Evolutionary conservation across 1,139 yeast genomes (phyloP).

Genomic region (Spencermartinsiella ligniputridi): DNA sequence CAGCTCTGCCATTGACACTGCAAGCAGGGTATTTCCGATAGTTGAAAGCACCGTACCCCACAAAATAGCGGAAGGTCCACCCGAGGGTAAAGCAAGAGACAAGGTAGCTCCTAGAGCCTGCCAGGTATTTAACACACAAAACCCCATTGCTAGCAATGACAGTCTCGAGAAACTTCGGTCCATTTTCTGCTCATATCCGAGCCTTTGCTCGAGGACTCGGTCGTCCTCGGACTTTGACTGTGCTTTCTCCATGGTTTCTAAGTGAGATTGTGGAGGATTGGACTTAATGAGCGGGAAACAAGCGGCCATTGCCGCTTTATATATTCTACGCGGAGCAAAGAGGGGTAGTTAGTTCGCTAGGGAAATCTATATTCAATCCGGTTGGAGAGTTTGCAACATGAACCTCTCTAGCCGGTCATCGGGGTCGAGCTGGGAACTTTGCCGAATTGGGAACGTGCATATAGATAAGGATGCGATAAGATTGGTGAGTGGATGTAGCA

Average conservation of each 20-base stretch:
- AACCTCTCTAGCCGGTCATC: too few species aligned
- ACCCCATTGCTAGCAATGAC: constrained; percentile 16
- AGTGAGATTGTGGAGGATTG: background rate
- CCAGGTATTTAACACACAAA: constrained; percentile 17
- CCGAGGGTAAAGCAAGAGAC: constrained; percentile 10
- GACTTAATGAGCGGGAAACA: background rate
- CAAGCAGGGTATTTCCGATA: constrained; percentile 9
- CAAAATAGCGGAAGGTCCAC: constrained; percentile 15
- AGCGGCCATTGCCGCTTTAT: background rate
- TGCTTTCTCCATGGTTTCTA: background rate
- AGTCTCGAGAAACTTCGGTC: constrained; percentile 14
- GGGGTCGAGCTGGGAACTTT: constrained; percentile 1
- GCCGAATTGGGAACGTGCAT: background rate
- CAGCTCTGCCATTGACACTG: constrained; percentile 14
- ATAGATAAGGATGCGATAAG: background rate
- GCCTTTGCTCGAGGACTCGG: constrained; percentile 5
- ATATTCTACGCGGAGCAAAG: background rate
- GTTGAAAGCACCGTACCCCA: constrained; percentile 16
- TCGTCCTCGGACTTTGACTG: constrained; percentile 3
- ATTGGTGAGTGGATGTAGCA: too few species aligned
- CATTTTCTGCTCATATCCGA: constrained; percentile 14
- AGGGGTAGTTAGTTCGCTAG: too few species aligned
- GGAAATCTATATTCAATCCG: too few species aligned
- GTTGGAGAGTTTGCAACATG: too few species aligned
- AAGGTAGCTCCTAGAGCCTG: constrained; percentile 18